Conservation (phyloP, 2,329 filamentous ascomycete species). For the Fusarium brachygibbosum region DNA sequence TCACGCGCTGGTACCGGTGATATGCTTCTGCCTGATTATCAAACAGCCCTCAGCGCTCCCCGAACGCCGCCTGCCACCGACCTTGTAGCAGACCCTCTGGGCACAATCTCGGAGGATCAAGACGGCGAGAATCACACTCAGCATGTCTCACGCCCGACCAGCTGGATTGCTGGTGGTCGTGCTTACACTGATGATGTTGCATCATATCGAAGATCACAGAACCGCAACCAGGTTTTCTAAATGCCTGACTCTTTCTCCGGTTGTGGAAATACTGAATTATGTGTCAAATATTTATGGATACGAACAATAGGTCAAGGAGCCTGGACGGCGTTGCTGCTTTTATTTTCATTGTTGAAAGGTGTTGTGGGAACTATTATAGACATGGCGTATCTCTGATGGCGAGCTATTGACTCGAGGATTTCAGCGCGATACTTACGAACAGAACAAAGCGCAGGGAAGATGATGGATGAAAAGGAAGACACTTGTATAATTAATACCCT, state of each 20-base stretch:
- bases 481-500: constrained; percentile 47
- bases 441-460: constrained; percentile 27
- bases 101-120: constrained; percentile 53
- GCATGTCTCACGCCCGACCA: constrained; percentile 46
- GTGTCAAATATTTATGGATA: constrained; percentile 25
- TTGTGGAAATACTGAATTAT: constrained; percentile 8
- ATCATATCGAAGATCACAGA: constrained; percentile 43
- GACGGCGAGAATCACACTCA: constrained; percentile 45
- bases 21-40: constrained; percentile 74
- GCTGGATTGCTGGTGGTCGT: constrained; percentile 41
- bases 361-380: constrained; percentile 39
- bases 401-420: constrained; percentile 21
- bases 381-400: constrained; percentile 28
- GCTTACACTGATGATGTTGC: constrained; percentile 46
- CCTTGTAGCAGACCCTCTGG: constrained; percentile 46
- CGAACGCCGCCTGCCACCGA: constrained; percentile 60
- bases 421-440: constrained; percentile 20
- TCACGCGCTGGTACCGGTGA: constrained; percentile 64
- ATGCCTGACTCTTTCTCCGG: constrained; percentile 1
- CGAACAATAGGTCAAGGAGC: constrained; percentile 20
- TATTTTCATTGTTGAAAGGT: constrained; percentile 6
- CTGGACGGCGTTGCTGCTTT: constrained; percentile 39
- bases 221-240: constrained; percentile 40
- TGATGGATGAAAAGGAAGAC: constrained; percentile 24
- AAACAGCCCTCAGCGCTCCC: constrained; percentile 69